Evolutionary conservation across 2,329 filamentous ascomycete genomes (phyloP).

Genomic region (Alternaria sp.): DNA sequence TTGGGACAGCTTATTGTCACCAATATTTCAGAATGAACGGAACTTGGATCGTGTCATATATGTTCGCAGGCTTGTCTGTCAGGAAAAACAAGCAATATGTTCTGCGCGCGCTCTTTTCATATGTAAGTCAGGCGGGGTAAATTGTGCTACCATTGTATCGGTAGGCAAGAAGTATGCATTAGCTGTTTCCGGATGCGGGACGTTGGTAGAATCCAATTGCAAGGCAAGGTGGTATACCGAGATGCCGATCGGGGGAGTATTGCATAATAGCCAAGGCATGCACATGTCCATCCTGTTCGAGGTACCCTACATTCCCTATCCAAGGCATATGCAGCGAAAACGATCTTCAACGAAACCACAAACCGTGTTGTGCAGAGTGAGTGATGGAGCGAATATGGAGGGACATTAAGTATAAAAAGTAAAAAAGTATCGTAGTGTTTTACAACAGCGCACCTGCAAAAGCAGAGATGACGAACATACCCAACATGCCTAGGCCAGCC

Average conservation of each 20-base stretch:
- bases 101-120: not conserved
- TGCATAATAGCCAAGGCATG: not conserved
- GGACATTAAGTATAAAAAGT: not conserved
- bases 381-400: too few relatives aligned
- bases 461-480: slow-evolving; percentile 37
- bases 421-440: not conserved
- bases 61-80: too few relatives aligned
- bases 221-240: not conserved
- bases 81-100: too few relatives aligned
- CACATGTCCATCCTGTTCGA: not conserved
- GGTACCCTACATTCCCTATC: not conserved
- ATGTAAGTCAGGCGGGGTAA: not conserved
- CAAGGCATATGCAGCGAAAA: not conserved
- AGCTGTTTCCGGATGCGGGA: not conserved
- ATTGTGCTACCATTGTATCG: not conserved
- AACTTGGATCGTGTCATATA: too few relatives aligned
- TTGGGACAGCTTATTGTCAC: not conserved
- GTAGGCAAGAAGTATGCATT: not conserved
- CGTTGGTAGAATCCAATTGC: not conserved
- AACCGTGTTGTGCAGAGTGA: not conserved
- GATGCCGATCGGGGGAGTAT: not conserved
- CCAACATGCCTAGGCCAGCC: slow-evolving; percentile 39
- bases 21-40: not conserved
- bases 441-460: slow-evolving; percentile 42
- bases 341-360: not conserved